Evolutionary conservation across 495 filamentous ascomycete species (phyloP).

Genomic region (Neurospora discreta): DNA sequence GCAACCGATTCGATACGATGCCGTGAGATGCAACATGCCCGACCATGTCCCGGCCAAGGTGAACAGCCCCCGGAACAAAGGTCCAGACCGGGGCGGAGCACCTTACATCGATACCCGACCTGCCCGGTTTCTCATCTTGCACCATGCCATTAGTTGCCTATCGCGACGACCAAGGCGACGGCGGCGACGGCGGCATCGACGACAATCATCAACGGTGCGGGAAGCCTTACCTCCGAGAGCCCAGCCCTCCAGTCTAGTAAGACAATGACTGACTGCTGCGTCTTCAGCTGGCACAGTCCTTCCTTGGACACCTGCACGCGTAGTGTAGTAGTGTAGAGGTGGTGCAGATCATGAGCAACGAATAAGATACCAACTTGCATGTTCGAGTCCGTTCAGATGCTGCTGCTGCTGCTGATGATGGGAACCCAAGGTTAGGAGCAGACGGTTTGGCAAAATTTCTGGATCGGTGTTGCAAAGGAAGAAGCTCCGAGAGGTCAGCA

Average conservation of each 20-base stretch:
- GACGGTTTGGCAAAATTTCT: background rate
- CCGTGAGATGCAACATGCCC: background rate
- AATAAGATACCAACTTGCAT: background rate
- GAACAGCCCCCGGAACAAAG: background rate
- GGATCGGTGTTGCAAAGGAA: background rate
- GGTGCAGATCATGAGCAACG: background rate
- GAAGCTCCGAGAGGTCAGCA: too few relatives aligned
- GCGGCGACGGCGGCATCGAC: background rate
- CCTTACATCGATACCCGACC: background rate
- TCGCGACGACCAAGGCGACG: background rate
- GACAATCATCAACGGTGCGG: background rate
- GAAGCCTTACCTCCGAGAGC: background rate
- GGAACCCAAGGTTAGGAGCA: background rate
- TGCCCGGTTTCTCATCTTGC: background rate
- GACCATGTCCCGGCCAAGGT: background rate
- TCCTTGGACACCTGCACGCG: background rate
- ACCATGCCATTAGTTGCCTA: background rate
- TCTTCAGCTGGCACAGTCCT: background rate
- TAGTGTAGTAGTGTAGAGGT: background rate
- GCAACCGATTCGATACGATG: background rate
- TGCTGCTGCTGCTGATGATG: background rate
- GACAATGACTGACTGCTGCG: background rate
- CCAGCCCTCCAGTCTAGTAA: background rate
- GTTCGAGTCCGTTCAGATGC: background rate
- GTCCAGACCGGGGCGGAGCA: background rate